phyloP scores from a whole-genome alignment of 2,329 filamentous ascomycete genomes.

The Stemphylium lycopersici region DNA sequence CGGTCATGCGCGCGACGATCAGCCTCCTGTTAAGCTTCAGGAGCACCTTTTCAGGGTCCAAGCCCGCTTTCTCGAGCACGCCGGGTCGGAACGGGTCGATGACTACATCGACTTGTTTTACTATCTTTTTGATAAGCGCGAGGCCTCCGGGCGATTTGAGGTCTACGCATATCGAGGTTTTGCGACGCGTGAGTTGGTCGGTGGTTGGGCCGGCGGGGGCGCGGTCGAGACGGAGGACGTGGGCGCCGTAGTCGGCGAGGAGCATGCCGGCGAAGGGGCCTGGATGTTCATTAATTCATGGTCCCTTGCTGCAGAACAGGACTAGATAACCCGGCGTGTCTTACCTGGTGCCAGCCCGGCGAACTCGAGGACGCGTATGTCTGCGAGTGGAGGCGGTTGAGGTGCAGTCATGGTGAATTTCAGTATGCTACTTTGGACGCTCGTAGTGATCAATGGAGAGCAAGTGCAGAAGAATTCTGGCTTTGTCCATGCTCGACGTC shows the following conservation, averaged over 20 bases:
- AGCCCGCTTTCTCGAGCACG: slow-evolving; percentile 82
- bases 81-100: slow-evolving; percentile 95
- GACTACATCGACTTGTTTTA: slow-evolving; percentile 72
- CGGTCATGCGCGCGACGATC: slow-evolving; percentile 85
- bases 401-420: slow-evolving; percentile 31
- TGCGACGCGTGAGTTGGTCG: slow-evolving; percentile 81
- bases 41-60: slow-evolving; percentile 72
- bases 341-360: slow-evolving; percentile 66
- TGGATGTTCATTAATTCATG: slow-evolving; percentile 43
- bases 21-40: slow-evolving; percentile 72
- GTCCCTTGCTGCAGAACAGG: not conserved
- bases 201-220: slow-evolving; percentile 59
- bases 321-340: not conserved
- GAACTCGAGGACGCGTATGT: slow-evolving; percentile 68
- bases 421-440: slow-evolving; percentile 1
- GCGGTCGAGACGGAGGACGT: slow-evolving; percentile 84
- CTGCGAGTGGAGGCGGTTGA: slow-evolving; percentile 59
- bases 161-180: slow-evolving; percentile 79
- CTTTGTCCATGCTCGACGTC: slow-evolving; percentile 33
- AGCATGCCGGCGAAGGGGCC: slow-evolving; percentile 85
- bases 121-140: slow-evolving; percentile 69
- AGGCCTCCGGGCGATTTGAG: slow-evolving; percentile 72
- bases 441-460: not conserved
- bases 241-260: slow-evolving; percentile 84
- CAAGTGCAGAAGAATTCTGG: not conserved